A percentile compares a stretch with the other conserved stretches of the same genome.
Evolutionary conservation across 257 asterid genomes (phyloP).

Genomic region (Solanum pimpinellifolium): DNA sequence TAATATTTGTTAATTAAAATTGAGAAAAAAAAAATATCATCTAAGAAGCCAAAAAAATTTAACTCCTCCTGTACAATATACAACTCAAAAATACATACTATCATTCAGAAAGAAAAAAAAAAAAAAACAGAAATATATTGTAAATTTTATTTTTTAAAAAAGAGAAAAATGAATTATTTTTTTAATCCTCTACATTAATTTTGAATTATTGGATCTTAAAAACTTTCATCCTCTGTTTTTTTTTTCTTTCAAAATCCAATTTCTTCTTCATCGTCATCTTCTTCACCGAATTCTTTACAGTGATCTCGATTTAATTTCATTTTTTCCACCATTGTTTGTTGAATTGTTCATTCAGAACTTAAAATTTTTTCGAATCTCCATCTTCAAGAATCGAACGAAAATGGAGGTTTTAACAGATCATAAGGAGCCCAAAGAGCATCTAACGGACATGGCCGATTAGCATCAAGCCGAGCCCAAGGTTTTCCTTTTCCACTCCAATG

Average conservation of each 20-base stretch:
- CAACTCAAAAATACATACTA: neutral
- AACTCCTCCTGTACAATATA: conserved; percentile 1
- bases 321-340: neutral
- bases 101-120: neutral
- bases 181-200: neutral
- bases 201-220: neutral
- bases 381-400: conserved; percentile 67
- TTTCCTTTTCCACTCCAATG: conserved; percentile 99
- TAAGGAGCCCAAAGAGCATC: conserved; percentile 97
- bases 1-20: neutral
- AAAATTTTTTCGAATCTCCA: neutral
- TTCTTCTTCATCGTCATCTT: neutral
- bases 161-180: neutral
- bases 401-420: conserved; percentile 72
- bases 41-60: neutral
- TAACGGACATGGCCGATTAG: conserved; percentile 72
- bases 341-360: neutral
- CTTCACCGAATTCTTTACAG: conserved; percentile 1
- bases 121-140: neutral
- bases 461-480: conserved; percentile 92
- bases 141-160: neutral
- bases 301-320: neutral
- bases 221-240: neutral
- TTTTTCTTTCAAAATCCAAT: neutral
- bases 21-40: neutral